Percentiles rank a stretch among this genome's conserved stretches.
phyloP scores from a whole-genome alignment of 495 filamentous ascomycete genomes.

The Clavariopsis aquatica region DNA sequence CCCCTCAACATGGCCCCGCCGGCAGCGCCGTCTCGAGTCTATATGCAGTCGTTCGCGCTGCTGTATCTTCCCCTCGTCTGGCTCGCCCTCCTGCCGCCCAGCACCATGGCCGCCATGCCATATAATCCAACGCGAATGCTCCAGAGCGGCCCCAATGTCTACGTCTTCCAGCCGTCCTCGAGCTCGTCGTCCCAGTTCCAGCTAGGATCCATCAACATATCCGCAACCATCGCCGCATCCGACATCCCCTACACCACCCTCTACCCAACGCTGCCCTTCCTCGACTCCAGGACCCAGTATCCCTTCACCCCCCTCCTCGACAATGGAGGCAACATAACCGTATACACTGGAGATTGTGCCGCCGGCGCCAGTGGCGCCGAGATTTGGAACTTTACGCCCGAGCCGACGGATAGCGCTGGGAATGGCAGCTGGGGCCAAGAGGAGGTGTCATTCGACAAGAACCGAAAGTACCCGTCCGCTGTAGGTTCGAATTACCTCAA shows the following conservation, averaged over 20 bases:
- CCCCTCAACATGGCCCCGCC: constrained; percentile 11
- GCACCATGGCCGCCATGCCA: constrained; percentile 51
- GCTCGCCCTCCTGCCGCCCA: constrained; percentile 13
- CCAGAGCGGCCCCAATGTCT: constrained; percentile 54
- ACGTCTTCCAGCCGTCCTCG: constrained; percentile 60
- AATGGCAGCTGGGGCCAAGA: constrained; percentile 60
- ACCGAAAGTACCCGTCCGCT: constrained; percentile 42
- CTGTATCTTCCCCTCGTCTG: constrained; percentile 22
- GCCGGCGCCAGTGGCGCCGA: constrained; percentile 46
- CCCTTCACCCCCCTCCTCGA: constrained; percentile 67
- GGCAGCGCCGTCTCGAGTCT: constrained; percentile 1
- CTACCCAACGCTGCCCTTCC: constrained; percentile 66
- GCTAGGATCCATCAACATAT: constrained; percentile 67
- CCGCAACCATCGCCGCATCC: constrained; percentile 53
- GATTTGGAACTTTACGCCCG: constrained; percentile 59
- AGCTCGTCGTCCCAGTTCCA: constrained; percentile 47
- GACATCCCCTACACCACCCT: constrained; percentile 59
- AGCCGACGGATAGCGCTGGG: constrained; percentile 44
- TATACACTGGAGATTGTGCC: constrained; percentile 70
- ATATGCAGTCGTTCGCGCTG: constrained; percentile 8
- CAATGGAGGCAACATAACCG: constrained; percentile 63
- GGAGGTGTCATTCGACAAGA: constrained; percentile 38
- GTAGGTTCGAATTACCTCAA: constrained; percentile 67
- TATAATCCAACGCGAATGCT: constrained; percentile 74
- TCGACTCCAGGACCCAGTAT: constrained; percentile 44